Conservation (phyloP, 129 eudicot species). For the Glebionis coronaria region DNA sequence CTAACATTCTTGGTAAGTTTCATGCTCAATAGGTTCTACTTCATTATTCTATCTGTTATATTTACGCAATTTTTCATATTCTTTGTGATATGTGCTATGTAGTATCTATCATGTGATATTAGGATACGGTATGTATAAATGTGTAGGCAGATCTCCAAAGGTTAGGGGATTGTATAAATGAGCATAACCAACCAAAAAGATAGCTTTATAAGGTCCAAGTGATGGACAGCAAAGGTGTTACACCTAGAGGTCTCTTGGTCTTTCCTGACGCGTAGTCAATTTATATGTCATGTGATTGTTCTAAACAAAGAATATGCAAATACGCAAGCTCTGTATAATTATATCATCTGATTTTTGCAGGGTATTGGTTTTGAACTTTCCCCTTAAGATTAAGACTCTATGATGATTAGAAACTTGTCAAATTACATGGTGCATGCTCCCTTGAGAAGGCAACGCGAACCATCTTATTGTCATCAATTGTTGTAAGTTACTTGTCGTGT, state of each 20-base stretch:
- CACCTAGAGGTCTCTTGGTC: too few species aligned
- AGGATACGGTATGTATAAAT: too few species aligned
- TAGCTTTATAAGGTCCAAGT: too few species aligned
- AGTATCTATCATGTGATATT: too few species aligned
- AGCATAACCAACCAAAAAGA: too few species aligned
- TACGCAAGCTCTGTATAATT: neutral
- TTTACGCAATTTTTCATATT: neutral
- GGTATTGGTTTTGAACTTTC: neutral
- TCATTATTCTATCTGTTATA: neutral
- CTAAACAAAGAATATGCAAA: neutral
- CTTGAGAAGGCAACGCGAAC: slow-evolving; percentile 5
- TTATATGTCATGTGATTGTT: neutral
- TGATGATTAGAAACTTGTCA: slow-evolving; percentile 23
- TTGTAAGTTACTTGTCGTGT: slow-evolving; percentile 15
- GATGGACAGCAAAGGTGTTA: too few species aligned
- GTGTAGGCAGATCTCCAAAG: too few species aligned
- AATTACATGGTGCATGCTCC: slow-evolving; percentile 14
- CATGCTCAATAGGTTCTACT: neutral
- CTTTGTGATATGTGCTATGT: too few species aligned
- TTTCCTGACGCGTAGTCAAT: neutral
- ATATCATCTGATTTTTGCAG: slow-evolving; percentile 20
- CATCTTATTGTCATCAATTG: slow-evolving; percentile 9
- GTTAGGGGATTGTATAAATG: too few species aligned
- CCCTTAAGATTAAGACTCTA: neutral
- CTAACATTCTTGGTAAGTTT: neutral